Evolutionary conservation across 2,329 filamentous ascomycete species (phyloP).

Genomic region (Fusarium clavum): DNA sequence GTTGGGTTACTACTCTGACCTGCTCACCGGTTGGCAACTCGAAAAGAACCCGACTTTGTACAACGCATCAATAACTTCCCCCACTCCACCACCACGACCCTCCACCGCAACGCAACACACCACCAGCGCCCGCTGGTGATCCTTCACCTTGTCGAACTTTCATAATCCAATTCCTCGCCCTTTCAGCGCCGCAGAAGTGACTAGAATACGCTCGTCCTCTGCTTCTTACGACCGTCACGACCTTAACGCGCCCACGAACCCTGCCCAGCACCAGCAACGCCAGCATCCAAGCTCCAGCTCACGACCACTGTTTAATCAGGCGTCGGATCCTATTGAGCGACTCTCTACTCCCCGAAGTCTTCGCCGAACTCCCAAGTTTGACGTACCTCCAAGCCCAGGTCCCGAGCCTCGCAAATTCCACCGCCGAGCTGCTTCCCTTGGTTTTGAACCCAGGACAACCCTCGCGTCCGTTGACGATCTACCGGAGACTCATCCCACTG

Average conservation of each 20-base stretch:
- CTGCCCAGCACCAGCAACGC: conserved; percentile 60
- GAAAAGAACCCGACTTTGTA: conserved; percentile 33
- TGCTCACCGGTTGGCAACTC: conserved; percentile 12
- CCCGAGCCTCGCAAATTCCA: conserved; percentile 57
- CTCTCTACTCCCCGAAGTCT: conserved; percentile 60
- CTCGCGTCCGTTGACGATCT: conserved; percentile 37
- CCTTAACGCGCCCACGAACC: conserved; percentile 60
- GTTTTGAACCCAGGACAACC: conserved; percentile 58
- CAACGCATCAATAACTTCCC: conserved; percentile 36
- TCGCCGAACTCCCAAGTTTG: conserved; percentile 65
- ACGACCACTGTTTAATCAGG: conserved; percentile 40
- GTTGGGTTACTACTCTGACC: conserved; percentile 2
- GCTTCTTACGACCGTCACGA: conserved; percentile 67
- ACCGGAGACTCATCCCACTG: conserved; percentile 43
- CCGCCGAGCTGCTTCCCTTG: conserved; percentile 61
- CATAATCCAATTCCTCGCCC: conserved; percentile 41
- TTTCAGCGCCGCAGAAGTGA: conserved; percentile 58
- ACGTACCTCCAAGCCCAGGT: conserved; percentile 55
- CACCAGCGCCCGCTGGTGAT: conserved; percentile 55
- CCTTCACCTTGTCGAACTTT: conserved; percentile 61
- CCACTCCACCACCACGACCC: conserved; percentile 38
- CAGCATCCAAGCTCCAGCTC: conserved; percentile 49
- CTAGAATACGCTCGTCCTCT: conserved; percentile 54
- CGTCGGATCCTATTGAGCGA: conserved; percentile 55
- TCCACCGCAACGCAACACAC: conserved; percentile 42